These are phyloP conservation scores for Thraustochytrium sp. DNA, from an alignment of 352 stramenopile species.

Conservation along the genomic window DNA sequence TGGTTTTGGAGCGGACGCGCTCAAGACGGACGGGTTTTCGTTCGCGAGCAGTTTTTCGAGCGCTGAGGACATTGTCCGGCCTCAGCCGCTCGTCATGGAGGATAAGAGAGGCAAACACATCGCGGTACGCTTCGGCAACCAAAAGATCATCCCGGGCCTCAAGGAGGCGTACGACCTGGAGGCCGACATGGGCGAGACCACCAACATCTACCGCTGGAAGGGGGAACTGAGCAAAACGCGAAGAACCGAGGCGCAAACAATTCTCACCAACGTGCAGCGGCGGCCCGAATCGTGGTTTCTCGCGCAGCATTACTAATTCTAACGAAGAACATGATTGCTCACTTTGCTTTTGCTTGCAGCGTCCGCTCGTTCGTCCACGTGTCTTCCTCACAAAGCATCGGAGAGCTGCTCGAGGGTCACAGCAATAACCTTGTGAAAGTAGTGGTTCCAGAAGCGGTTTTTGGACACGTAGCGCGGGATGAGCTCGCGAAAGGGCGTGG, in stretches of 20 bases:
- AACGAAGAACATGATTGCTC: too few relatives aligned
- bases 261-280: too few relatives aligned
- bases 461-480: slow-evolving; percentile 26
- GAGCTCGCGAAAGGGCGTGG: slow-evolving; percentile 3
- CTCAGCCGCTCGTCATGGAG: not conserved
- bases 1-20: not conserved
- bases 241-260: too few relatives aligned
- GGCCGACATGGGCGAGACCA: not conserved
- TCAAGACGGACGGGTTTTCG: not conserved
- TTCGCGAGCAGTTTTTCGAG: not conserved
- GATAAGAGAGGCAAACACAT: not conserved
- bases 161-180: not conserved
- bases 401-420: not conserved
- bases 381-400: too few relatives aligned
- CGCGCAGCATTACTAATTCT: too few relatives aligned
- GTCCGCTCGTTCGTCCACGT: too few relatives aligned
- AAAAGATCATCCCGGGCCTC: not conserved
- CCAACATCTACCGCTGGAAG: not conserved
- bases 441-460: slow-evolving; percentile 4
- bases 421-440: slow-evolving; percentile 7
- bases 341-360: too few relatives aligned
- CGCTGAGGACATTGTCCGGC: not conserved
- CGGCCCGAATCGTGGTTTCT: too few relatives aligned
- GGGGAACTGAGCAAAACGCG: too few relatives aligned
- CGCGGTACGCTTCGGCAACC: not conserved